Evolutionary conservation across 1,139 yeast species (phyloP), one percentile per base, ranked within the genome.

Genomic region (Nakaseomyces sp.): DNA sequence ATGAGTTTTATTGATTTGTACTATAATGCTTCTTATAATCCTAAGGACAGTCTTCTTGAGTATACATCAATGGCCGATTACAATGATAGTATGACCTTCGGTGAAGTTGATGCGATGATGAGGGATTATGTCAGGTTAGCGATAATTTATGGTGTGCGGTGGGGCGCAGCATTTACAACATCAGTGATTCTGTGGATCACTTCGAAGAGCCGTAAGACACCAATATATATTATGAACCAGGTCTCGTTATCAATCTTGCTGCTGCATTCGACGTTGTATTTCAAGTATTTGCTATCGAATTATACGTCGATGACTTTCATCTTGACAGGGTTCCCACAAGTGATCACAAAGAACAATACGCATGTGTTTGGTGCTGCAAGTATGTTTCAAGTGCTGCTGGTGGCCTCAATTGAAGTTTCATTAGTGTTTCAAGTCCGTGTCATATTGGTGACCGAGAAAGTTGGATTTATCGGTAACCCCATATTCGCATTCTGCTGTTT

Each of bases 171-270:
- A 15, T 60, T 57, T 5, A 48, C 64, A 5, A 71, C 71, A 2
- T 56, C 69, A 45, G 58, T 68, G 24, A 59, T 66, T 16, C 64
- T 71, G 44, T 61, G 65, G 51, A 58, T 71, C 41, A 60, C 76
- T 6, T 69, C 78, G 5, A 71, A 68, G 37, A 72, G 70, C 46
- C 76, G 70, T 53, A 72, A 65, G 35, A 76, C 88, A 0, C 84
- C 88, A 4, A 75, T 87, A 28, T 88, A 85, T 59, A 62, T 79
- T 18, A 65, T 86, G 43, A 87, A 88, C 62, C 79, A 78, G 56
- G 44, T 69, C 2, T 75, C 84, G 16, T 68, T 88, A 44, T 43
- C 75, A 2, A 59, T 77, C 4, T 64, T 80, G 37, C 63, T 81
- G 5, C 47, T 85, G 10, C 82, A 81, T 46, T 75, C 86, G 1